Percentiles rank a stretch among this genome's conserved stretches.
Evolutionary conservation across 2,329 filamentous ascomycete species (phyloP).

Genomic region (Pseudogymnoascus sp.): DNA sequence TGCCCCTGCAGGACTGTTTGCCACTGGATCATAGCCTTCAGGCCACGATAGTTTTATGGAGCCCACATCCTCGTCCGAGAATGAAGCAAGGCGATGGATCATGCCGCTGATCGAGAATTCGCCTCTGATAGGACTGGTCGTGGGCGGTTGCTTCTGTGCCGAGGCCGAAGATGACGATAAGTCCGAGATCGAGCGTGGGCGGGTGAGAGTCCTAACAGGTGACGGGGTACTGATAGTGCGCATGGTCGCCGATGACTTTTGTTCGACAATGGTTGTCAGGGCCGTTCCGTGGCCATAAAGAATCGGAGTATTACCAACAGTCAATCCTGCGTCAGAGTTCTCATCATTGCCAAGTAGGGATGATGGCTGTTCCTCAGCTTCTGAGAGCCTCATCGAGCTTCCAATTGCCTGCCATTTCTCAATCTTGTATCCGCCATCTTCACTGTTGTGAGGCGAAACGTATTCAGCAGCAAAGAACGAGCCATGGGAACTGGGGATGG

Average conservation of each 20-base stretch:
- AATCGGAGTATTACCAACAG: conserved; percentile 28
- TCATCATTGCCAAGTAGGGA: conserved; percentile 24
- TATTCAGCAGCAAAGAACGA: conserved; percentile 34
- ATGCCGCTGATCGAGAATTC: conserved; percentile 5
- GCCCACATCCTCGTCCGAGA: background rate
- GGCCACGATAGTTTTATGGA: conserved; percentile 5
- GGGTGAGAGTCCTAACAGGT: conserved; percentile 16
- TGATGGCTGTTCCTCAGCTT: background rate
- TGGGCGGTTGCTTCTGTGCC: background rate
- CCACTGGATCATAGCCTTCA: background rate
- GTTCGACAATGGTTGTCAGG: conserved; percentile 36
- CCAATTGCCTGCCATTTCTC: conserved; percentile 19
- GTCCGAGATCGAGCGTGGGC: background rate
- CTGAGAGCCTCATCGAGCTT: background rate
- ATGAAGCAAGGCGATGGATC: background rate
- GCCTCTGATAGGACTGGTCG: background rate
- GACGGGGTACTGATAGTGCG: conserved; percentile 25
- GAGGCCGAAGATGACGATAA: background rate
- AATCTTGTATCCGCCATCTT: conserved; percentile 20
- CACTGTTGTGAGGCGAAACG: conserved; percentile 29
- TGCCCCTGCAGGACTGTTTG: background rate
- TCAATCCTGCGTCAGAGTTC: conserved; percentile 24
- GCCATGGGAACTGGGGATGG: conserved; percentile 30
- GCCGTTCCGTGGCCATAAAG: conserved; percentile 35
- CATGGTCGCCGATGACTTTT: conserved; percentile 31